Base-by-base conservation (phyloP, 2,329 filamentous ascomycete species). In the Cladophialophora bantiana region DNA sequence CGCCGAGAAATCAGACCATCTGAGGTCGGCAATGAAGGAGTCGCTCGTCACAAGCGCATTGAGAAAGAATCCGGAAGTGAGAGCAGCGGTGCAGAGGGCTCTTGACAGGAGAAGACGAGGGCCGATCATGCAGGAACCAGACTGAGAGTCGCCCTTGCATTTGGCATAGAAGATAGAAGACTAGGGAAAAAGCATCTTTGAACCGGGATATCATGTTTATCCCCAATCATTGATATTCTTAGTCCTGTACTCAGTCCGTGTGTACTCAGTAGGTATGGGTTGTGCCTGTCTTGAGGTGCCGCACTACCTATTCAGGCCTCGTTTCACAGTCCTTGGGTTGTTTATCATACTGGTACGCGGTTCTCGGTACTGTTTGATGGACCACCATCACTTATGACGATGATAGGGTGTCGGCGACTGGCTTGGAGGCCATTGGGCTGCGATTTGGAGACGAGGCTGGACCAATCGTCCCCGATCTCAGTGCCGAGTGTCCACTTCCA, bases 31-130 rank as follows among this genome's bases (percentile, higher is more conserved):
- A 73, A 86, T 97, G 79, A 91, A 89, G 78, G 92, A 95, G 74
- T 96, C 93, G 85, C 82, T 98, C 72, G 88, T 97, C 59, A 89
- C 96, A 77, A 96, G 96, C 75, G 94, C 89, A 13, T 90, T 96
- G 67, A 85, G 88, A 71, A 88, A 86, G 56, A 91, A 94, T 78
- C 89, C 89, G 0, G 92, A 94, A 79, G 94, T 98, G 7, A 86
- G 89, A 72, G 89, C 92, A 77, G 93, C 93, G 0, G 83, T 97
- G 72, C 88, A 88, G 31, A 85, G 84, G 66, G 88, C 89, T 34
- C 32, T 70, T 45, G 69, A 66, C 18, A 59, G 70, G 42, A 64
- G 70, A 45, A 68, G 59, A 59, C 52, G 38, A 26, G 58, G 65
- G 9, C 59, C 68, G n/a, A 58, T 68, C 38, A 38, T 65, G 55